Conservation (phyloP, 2,329 filamentous ascomycete species). For the Pseudogymnoascus pannorum region DNA sequence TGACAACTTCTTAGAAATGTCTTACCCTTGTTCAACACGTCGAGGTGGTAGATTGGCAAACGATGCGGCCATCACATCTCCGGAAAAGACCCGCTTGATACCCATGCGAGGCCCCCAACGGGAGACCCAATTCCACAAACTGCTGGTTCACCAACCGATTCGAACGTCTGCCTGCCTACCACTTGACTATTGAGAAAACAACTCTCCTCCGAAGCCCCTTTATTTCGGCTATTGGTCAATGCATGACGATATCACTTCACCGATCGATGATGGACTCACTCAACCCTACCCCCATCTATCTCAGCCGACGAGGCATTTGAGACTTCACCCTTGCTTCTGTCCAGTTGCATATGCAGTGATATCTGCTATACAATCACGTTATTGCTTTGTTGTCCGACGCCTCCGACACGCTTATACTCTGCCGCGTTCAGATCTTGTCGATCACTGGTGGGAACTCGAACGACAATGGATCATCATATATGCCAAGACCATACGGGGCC, state of each 20-base stretch:
- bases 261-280: not conserved
- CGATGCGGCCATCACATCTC: not conserved
- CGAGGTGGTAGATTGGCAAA: not conserved
- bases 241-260: constrained; percentile 2
- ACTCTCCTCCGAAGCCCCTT: not conserved
- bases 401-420: constrained; percentile 1
- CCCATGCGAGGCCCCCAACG: not conserved
- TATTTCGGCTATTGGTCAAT: constrained; percentile 6
- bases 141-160: not conserved
- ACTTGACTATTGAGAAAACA: not conserved
- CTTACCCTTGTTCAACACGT: constrained; percentile 8
- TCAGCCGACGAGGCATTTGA: constrained; percentile 1
- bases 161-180: not conserved
- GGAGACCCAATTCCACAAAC: constrained; percentile 5
- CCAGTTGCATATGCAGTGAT: constrained; percentile 7
- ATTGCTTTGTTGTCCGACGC: constrained; percentile 10
- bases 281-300: not conserved
- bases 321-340: not conserved
- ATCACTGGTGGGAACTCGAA: constrained; percentile 1
- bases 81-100: constrained; percentile 5
- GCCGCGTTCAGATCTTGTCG: constrained; percentile 3
- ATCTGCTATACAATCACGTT: constrained; percentile 4
- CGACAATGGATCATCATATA: constrained; percentile 1
- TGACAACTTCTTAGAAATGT: constrained; percentile 2
- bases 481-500: not conserved